phyloP scores from a whole-genome alignment of 2,329 filamentous ascomycete species.

The Diaporthe longicolla region DNA sequence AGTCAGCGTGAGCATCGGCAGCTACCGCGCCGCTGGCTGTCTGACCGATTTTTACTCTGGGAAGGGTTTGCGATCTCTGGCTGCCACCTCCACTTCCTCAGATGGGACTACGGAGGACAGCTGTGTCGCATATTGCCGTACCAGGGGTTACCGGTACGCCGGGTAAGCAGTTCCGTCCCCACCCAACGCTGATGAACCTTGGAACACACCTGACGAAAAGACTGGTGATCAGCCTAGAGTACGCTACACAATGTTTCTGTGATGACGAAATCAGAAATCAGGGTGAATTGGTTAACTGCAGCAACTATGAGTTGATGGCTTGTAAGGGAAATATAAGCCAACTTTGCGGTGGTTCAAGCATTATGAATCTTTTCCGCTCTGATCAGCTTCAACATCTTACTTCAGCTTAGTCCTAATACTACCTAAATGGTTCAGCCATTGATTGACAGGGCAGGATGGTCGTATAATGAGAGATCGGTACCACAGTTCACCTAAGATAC shows the following conservation, averaged over 20 bases:
- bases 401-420: no score
- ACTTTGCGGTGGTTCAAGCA: conserved; percentile 4
- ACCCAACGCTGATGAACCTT: not conserved
- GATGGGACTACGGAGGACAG: not conserved
- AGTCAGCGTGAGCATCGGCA: not conserved
- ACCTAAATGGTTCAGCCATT: no score
- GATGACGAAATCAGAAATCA: not conserved
- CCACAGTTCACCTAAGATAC: no score
- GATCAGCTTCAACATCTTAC: no score
- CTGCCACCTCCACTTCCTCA: not conserved
- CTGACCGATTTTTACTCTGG: not conserved
- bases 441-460: no score
- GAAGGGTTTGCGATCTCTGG: conserved; percentile 6
- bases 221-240: not conserved
- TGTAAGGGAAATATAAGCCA: not conserved
- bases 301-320: conserved; percentile 16
- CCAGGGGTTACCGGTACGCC: conserved; percentile 1
- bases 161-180: not conserved
- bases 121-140: conserved; percentile 1
- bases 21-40: not conserved
- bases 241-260: conserved; percentile 16
- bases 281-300: conserved; percentile 9
- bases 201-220: not conserved
- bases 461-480: no score
- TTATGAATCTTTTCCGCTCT: conserved; percentile 10